Evolutionary conservation across 257 asterid genomes (phyloP).

Genomic region (Fraxinus cuspidata): DNA sequence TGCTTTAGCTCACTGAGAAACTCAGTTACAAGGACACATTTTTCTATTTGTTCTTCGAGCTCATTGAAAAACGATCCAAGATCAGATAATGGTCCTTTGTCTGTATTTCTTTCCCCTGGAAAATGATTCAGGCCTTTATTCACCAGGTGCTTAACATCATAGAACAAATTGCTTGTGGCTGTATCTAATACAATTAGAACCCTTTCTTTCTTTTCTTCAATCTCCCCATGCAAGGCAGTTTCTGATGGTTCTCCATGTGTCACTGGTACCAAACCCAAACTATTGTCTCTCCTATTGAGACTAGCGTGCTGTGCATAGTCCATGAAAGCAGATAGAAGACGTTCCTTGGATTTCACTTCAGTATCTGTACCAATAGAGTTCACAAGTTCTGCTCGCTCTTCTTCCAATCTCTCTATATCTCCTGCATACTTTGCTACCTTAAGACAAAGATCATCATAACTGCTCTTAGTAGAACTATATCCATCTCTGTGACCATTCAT

Average conservation of each 20-base stretch:
- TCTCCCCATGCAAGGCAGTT: constrained; percentile 34
- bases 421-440: constrained; percentile 64
- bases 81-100: constrained; percentile 44
- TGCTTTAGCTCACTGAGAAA: constrained; percentile 63
- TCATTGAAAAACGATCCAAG: constrained; percentile 59
- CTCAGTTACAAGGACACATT: constrained; percentile 72
- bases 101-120: constrained; percentile 38
- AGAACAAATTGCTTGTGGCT: constrained; percentile 61
- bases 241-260: constrained; percentile 41
- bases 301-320: constrained; percentile 58
- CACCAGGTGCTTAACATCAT: constrained; percentile 54
- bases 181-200: constrained; percentile 49
- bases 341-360: constrained; percentile 74
- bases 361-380: constrained; percentile 72
- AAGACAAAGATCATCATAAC: constrained; percentile 76
- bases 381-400: constrained; percentile 63
- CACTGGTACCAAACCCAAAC: constrained; percentile 42
- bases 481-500: constrained; percentile 47
- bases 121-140: constrained; percentile 51
- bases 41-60: constrained; percentile 80
- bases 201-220: constrained; percentile 56
- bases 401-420: constrained; percentile 82
- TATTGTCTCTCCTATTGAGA: constrained; percentile 45
- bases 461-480: constrained; percentile 53
- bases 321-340: constrained; percentile 64